phyloP scores from a whole-genome alignment of 768 basidiomycete species.

The Kondoa malvinella region DNA sequence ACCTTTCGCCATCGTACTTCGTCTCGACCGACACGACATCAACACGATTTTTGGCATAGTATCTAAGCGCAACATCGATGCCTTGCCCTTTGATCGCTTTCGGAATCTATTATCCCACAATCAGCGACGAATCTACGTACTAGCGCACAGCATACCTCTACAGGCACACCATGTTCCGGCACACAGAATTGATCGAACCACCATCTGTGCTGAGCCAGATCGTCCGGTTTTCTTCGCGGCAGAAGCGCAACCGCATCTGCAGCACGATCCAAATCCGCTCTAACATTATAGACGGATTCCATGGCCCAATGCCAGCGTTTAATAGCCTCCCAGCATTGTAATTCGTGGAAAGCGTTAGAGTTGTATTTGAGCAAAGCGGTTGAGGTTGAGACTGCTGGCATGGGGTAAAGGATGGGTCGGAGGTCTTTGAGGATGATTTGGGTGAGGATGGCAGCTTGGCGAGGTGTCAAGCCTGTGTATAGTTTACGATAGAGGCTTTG shows the following conservation, averaged over 20 bases:
- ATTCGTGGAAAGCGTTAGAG: constrained; percentile 40
- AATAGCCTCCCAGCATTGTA: constrained; percentile 53
- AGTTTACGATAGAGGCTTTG: not conserved
- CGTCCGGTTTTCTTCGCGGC: not conserved
- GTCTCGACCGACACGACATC: constrained; percentile 64
- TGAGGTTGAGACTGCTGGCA: constrained; percentile 39
- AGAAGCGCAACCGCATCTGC: constrained; percentile 29
- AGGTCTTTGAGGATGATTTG: constrained; percentile 83
- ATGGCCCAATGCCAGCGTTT: constrained; percentile 52
- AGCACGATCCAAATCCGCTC: constrained; percentile 47
- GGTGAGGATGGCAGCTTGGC: constrained; percentile 51
- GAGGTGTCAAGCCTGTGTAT: constrained; percentile 39
- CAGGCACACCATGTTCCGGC: not conserved
- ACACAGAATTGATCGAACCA: constrained; percentile 19
- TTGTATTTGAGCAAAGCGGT: constrained; percentile 44
- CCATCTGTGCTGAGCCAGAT: not conserved
- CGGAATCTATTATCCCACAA: constrained; percentile 43
- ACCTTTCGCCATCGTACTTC: constrained; percentile 84
- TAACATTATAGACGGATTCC: constrained; percentile 40
- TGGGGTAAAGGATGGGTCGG: constrained; percentile 57
- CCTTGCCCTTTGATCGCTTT: constrained; percentile 63
- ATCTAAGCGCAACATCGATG: constrained; percentile 41
- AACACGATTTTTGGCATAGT: constrained; percentile 23
- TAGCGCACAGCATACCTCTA: not conserved
- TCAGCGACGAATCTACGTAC: not conserved